Evolutionary conservation across 2,329 filamentous ascomycete genomes (phyloP), one percentile per base, ranked within the genome.

Genomic region (Sporothrix brasiliensis): DNA sequence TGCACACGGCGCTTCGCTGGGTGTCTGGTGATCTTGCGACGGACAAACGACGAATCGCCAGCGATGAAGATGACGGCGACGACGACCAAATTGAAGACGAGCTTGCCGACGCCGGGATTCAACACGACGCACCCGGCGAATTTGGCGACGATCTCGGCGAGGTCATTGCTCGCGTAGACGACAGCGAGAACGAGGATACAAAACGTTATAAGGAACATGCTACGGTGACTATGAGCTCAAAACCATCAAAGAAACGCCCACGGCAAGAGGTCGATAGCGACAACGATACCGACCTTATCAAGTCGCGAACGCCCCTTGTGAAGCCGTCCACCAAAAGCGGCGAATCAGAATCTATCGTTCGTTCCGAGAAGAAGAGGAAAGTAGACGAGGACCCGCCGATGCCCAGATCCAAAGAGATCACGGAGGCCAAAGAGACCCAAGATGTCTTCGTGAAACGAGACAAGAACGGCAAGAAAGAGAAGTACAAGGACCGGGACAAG

Each of bases 1-100:
- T 90, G 27, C 79, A 85, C 72, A 80, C 80, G 67, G 78, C 83
- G 1, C 78, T 87, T 66, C 78, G 78, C 10, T 75, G 84, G 11
- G 74, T 80, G 9, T 76, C 77, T 9, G 75, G 75, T 10, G 78
- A 74, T 69, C 71, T 60, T 4, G n/a, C 67, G 68, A 69, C 9
- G 69, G n/a, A 21, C 41, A 72, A 39, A 19, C 52, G 49, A 14
- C 50, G 54, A 24, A 6, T 5, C n/a, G 41, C 30, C 47, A 14
- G 68, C 30, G 44, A 30, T n/a, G 50, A 41, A 39, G 58, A 47
- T 2, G 34, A 21, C 10, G 16, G 19, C 21, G n/a, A 49, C 27
- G 52, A 52, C 1, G 16, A 53, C 19, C 24, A 11, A 27, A n/a
- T 0, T 2, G 24, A 61, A 16, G 39, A 61, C 52, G 11, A 24